Conservation (phyloP, 2,329 filamentous ascomycete genomes). For the Claviceps citrina region DNA sequence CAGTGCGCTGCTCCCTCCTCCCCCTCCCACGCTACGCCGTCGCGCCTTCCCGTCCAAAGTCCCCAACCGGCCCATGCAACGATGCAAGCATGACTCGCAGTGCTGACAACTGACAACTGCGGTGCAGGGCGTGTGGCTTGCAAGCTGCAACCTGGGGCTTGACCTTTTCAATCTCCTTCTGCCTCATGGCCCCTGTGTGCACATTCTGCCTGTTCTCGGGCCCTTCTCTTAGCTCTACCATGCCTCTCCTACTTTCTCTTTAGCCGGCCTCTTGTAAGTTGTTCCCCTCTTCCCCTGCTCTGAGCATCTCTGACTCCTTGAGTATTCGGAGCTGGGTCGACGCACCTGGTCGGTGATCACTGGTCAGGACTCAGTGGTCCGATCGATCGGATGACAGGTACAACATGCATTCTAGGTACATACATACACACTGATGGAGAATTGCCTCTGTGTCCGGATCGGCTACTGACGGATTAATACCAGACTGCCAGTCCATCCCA, state of each 20-base stretch:
- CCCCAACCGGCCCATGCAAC: too few relatives aligned
- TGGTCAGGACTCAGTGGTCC: too few relatives aligned
- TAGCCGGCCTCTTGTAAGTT: not conserved
- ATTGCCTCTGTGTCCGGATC: not conserved
- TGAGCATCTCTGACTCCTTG: too few relatives aligned
- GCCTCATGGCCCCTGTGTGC: not conserved
- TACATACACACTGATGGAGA: too few relatives aligned
- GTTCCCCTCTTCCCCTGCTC: not conserved
- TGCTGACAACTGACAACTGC: not conserved
- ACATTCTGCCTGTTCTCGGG: not conserved
- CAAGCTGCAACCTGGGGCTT: not conserved
- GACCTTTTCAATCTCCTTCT: not conserved
- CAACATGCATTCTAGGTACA: too few relatives aligned
- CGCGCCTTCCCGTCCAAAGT: too few relatives aligned
- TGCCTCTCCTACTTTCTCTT: not conserved
- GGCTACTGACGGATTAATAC: not conserved
- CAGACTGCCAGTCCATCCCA: not conserved
- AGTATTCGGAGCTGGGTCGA: not conserved
- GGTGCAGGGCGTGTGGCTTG: not conserved
- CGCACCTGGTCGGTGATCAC: conserved; percentile 1
- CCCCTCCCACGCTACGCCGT: too few relatives aligned
- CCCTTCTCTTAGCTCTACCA: not conserved
- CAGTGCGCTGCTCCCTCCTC: too few relatives aligned
- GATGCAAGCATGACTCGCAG: not conserved
- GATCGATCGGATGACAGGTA: conserved; percentile 5